Percentiles rank a stretch among this genome's conserved stretches.
Conservation (phyloP, 1,139 yeast species). For the Tardiomyces blankii region DNA sequence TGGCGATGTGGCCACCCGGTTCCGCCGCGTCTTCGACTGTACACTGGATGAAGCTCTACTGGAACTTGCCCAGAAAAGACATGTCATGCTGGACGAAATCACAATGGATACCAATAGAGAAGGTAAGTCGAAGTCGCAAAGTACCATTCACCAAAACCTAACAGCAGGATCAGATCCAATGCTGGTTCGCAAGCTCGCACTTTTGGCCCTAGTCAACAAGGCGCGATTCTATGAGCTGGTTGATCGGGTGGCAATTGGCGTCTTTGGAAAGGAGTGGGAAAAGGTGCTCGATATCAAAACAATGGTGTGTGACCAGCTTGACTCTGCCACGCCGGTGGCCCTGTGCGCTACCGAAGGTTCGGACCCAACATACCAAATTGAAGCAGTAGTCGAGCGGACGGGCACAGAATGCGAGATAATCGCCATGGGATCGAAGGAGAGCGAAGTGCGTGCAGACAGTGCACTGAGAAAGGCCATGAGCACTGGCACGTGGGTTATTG, state of each 20-base stretch:
- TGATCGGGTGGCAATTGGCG: not conserved
- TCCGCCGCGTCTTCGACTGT: not conserved
- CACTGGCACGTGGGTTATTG: conserved; percentile 53
- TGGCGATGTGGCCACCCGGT: not conserved
- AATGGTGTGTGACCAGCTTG: conserved; percentile 11
- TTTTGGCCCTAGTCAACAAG: not conserved
- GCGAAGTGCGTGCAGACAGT: conserved; percentile 42
- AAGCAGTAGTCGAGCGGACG: conserved; percentile 30
- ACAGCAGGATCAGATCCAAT: not conserved
- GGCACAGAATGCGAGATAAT: conserved; percentile 31
- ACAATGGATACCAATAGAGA: not conserved
- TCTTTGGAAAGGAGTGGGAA: not conserved
- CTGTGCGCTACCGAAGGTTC: conserved; percentile 50
- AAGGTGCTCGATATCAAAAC: conserved; percentile 7
- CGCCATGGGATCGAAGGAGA: conserved; percentile 73
- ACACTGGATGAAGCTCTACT: not conserved
- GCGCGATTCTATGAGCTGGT: conserved; percentile 2
- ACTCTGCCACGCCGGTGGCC: conserved; percentile 32
- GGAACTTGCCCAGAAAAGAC: not conserved
- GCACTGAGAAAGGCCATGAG: conserved; percentile 37
- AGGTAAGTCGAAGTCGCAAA: not conserved
- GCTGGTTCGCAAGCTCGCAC: not conserved
- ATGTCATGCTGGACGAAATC: not conserved
- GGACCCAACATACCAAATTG: conserved; percentile 55
- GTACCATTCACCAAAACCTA: no score